Base-by-base conservation (phyloP, 192 early-diverging fungal genomes). In the Coemansia sp. region DNA sequence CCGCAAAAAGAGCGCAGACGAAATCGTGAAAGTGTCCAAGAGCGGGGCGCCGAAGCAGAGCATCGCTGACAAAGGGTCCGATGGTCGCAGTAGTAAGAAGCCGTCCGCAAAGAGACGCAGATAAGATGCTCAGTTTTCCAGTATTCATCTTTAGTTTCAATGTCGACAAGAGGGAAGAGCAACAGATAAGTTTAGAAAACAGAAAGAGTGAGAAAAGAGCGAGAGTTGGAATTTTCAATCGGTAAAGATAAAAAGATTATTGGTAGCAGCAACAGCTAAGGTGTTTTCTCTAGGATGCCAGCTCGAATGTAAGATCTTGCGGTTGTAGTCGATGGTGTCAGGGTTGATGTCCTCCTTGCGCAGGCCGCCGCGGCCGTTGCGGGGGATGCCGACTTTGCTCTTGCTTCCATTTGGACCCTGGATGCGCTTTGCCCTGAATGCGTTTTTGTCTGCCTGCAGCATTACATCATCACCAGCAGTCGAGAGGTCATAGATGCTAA, bases 251-350 rank as follows among this genome's bases (percentile, higher is more conserved):
- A 99, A 99, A 65, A 99, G 87, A 76, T 98, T 99, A 87, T 99
- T 99, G 38, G 97, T 99, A 22, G 97, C 97, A 40, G 97, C 97
- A 49, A 98, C 90, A 19, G 97, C 95, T 50, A 98, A 90, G 17
- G 94, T 94, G 79, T 97, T 97, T 76, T 99, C 97, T 63, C 88
- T 89, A 49, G 97, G 97, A 87, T 99, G 97, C 96, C 96, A 99
- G 49, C 92, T 93, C 32, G 96, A 93, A 73, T 99, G 97, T 58
- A 99, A 74, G 67, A 99, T 99, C 85, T 97, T 97, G 84, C 96
- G 94, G 70, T 86, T 89, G 74, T 92, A 98, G 78, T 99, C 97
- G 61, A 93, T 85, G 45, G 86, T 80, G 45, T 97, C 95, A 0
- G 89, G 88, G 74, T 95, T 92, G 69, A 90, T 84, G 61, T 92